phyloP scores from a whole-genome alignment of 371 early-diverging fungal genomes.

The Mucor circinelloides region DNA sequence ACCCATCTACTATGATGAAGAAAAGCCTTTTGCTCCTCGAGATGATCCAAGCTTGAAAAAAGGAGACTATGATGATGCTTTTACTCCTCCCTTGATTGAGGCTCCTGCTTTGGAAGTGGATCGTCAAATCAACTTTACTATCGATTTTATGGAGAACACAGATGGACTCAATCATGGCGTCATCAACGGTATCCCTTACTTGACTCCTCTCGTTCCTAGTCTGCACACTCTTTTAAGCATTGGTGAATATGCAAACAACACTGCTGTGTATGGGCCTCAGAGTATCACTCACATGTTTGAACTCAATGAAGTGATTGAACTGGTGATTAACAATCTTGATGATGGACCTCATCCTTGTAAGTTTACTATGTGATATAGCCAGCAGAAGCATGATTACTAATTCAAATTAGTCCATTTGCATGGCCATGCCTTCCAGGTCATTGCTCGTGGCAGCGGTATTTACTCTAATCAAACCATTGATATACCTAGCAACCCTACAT shows the following conservation, averaged over 20 bases:
- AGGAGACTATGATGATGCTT: constrained; percentile 50
- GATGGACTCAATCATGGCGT: constrained; percentile 80
- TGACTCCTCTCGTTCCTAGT: constrained; percentile 65
- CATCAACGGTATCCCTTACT: constrained; percentile 75
- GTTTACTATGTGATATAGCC: constrained; percentile 5
- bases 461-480: constrained; percentile 5
- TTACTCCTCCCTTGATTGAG: constrained; percentile 40
- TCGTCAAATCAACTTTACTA: constrained; percentile 58
- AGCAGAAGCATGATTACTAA: background rate
- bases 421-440: constrained; percentile 75
- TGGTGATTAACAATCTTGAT: constrained; percentile 67
- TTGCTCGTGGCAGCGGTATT: constrained; percentile 41
- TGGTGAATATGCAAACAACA: constrained; percentile 39
- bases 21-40: constrained; percentile 35
- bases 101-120: constrained; percentile 45
- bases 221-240: constrained; percentile 67
- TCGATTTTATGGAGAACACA: constrained; percentile 62
- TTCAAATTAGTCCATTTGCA: constrained; percentile 63
- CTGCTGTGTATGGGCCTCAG: constrained; percentile 67
- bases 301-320: constrained; percentile 48
- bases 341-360: constrained; percentile 43
- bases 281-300: constrained; percentile 49
- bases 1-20: constrained; percentile 54
- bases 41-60: constrained; percentile 23
- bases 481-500: constrained; percentile 49